Evolutionary conservation across 169 alveolate species (phyloP), one percentile per base, ranked within the genome.

Genomic region (Eimeria tenella): DNA sequence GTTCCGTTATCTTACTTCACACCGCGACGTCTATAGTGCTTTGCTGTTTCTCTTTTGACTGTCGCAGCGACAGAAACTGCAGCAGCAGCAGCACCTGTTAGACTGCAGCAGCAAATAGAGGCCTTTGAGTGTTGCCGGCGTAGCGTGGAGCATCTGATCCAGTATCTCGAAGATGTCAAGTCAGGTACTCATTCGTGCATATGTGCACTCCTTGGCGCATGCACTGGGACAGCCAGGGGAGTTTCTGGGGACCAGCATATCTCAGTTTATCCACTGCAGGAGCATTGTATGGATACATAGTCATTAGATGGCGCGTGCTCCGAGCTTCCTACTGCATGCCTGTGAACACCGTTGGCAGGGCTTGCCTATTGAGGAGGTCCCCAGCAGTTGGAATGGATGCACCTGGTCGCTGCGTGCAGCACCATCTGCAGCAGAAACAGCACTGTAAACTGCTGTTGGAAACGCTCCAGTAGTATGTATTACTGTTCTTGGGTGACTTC

Each of bases 21-120:
- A 1, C 13, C 1, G 60, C 62, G 15, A 15, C 58, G 42, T 49
- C 17, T 9, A 10, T 49, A 15, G 83, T 15, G 42, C 31, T 50
- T 5, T 75, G 50, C 52, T 19, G 21, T 19, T 75, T 17, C 21
- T 52, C 65, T 50, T 52, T 60, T 52, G 65, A 49, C 86, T n/a
- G 49, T 50, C 49, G 65, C 86, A 75, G 63, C 86, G n/a, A 75
- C 63, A 9, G 86, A 60, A 50, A 49, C 86, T 7, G 86, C 83
- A 73, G 31, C 83, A 73, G 83, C 62, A 75, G 86, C 86, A 75
- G 86, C 86, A 19, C 86, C 86, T 0, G 86, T 63, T 10, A 75
- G 86, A 75, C 86, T 75, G 68, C 86, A 75, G 65, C 86, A 75
- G 65, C 86, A 75, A 19, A 75, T 75, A 15, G 86, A 75, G 49